Percentiles rank a stretch among this genome's conserved stretches.
Conservation (phyloP, 2,329 filamentous ascomycete genomes). For the Rutstroemia sydowiana region DNA sequence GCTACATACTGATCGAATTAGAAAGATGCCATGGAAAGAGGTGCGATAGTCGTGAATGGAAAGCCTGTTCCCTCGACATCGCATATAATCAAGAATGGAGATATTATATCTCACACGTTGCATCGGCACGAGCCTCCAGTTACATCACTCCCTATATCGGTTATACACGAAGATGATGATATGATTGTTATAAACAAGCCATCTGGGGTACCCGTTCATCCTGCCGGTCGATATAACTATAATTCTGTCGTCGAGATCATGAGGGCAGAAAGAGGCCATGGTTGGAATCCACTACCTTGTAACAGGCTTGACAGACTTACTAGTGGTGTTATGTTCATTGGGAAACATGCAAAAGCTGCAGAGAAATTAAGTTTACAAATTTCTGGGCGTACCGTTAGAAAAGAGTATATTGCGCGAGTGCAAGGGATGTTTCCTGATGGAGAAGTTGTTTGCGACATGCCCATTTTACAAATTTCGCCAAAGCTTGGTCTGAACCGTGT, state of each 20-base stretch:
- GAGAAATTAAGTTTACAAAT: constrained; percentile 73
- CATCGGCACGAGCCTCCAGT: constrained; percentile 96
- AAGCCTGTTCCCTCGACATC: constrained; percentile 56
- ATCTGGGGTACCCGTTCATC: constrained; percentile 88
- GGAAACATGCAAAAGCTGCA: constrained; percentile 74
- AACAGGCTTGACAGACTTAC: constrained; percentile 92
- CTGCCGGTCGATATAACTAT: constrained; percentile 90
- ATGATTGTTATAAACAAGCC: constrained; percentile 98
- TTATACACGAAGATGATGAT: constrained; percentile 86
- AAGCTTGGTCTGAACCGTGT: constrained; percentile 92
- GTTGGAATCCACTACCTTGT: constrained; percentile 60
- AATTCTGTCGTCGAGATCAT: constrained; percentile 94
- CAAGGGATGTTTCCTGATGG: constrained; percentile 87
- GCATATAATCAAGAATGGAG: constrained; percentile 76
- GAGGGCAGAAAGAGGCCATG: constrained; percentile 59
- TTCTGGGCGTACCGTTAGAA: constrained; percentile 72
- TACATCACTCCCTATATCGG: constrained; percentile 66
- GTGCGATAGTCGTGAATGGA: constrained; percentile 74
- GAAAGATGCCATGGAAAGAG: constrained; percentile 70
- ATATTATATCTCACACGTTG: constrained; percentile 84
- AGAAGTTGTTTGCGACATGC: constrained; percentile 86
- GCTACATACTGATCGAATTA: constrained; percentile 31
- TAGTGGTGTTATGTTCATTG: constrained; percentile 97
- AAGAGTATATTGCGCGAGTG: constrained; percentile 91
- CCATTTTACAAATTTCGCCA: constrained; percentile 87